Evolutionary conservation across 305 asterid genomes (phyloP).

Genomic region (Fraxinus ornus): DNA sequence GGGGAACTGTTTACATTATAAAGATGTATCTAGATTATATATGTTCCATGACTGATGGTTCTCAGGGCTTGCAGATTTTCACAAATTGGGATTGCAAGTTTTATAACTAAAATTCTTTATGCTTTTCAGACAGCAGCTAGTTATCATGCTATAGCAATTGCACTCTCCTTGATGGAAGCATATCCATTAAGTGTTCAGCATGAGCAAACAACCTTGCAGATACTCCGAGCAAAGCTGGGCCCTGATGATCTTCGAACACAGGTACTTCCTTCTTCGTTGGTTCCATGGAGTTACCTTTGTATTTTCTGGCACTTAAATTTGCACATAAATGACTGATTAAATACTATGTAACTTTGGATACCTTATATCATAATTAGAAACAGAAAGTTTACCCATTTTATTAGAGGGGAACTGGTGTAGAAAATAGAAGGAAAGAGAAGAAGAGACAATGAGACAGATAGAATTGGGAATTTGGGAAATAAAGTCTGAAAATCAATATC

Average conservation of each 20-base stretch:
- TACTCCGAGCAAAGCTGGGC: slow-evolving; percentile 92
- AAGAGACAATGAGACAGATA: not conserved
- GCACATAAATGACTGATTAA: not conserved
- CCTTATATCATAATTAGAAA: not conserved
- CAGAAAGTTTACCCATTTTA: not conserved
- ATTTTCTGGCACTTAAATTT: slow-evolving; percentile 16
- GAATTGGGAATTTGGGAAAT: not conserved
- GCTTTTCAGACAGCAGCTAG: slow-evolving; percentile 90
- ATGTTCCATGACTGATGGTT: slow-evolving; percentile 9
- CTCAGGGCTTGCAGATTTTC: not conserved
- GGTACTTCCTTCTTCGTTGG: slow-evolving; percentile 46
- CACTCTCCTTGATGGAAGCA: slow-evolving; percentile 99
- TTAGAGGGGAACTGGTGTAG: not conserved
- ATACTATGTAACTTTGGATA: not conserved
- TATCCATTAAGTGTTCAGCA: slow-evolving; percentile 98
- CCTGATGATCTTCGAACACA: slow-evolving; percentile 98
- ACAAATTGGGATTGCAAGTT: slow-evolving; percentile 25
- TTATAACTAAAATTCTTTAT: slow-evolving; percentile 27
- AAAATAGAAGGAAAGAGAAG: not conserved
- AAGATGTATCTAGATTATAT: not conserved
- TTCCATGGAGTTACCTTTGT: slow-evolving; percentile 23
- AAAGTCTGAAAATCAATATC: not conserved
- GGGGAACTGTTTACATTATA: slow-evolving; percentile 8
- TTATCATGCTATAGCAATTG: slow-evolving; percentile 98
- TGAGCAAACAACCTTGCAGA: slow-evolving; percentile 94